Evolutionary conservation across 228 moss, liverwort and hornwort species (phyloP).

Genomic region (Sphagnum magellanicum): DNA sequence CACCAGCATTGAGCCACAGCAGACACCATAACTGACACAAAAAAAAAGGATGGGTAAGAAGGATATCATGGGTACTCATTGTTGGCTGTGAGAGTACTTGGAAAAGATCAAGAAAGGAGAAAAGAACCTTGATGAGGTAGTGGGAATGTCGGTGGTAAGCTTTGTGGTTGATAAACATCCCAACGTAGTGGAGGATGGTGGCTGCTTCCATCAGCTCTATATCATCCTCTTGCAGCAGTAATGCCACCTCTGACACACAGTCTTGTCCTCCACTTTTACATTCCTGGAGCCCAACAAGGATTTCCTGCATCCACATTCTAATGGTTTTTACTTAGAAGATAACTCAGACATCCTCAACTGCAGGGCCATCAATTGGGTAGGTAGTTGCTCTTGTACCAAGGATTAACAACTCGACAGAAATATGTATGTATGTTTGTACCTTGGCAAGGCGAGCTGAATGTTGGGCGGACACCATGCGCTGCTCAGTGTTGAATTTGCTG

Average conservation of each 20-base stretch:
- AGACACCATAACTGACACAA: no score
- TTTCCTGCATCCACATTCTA: conserved; percentile 27
- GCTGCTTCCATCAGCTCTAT: conserved; percentile 51
- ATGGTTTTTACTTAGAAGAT: no score
- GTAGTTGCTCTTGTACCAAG: no score
- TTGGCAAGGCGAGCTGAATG: conserved; percentile 56
- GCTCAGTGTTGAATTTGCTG: conserved; percentile 53
- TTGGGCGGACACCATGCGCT: conserved; percentile 56
- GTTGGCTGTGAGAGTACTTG: no score
- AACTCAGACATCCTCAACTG: no score
- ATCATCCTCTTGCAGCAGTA: conserved; percentile 21
- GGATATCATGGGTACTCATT: no score
- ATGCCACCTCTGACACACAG: conserved; percentile 31
- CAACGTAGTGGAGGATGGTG: conserved; percentile 54
- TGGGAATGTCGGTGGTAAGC: conserved; percentile 55
- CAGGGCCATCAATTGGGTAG: no score
- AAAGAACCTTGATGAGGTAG: conserved; percentile 44
- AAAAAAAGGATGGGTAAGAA: no score
- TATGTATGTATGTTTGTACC: conserved; percentile 7
- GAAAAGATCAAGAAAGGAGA: neutral
- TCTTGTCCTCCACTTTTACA: conserved; percentile 23
- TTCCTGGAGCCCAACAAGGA: conserved; percentile 37
- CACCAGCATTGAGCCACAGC: no score
- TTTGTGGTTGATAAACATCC: conserved; percentile 58
- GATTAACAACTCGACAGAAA: no score